Percentiles rank a stretch among this genome's conserved stretches.
phyloP scores from a whole-genome alignment of 2,329 filamentous ascomycete species.

The Epichloe amarillans region DNA sequence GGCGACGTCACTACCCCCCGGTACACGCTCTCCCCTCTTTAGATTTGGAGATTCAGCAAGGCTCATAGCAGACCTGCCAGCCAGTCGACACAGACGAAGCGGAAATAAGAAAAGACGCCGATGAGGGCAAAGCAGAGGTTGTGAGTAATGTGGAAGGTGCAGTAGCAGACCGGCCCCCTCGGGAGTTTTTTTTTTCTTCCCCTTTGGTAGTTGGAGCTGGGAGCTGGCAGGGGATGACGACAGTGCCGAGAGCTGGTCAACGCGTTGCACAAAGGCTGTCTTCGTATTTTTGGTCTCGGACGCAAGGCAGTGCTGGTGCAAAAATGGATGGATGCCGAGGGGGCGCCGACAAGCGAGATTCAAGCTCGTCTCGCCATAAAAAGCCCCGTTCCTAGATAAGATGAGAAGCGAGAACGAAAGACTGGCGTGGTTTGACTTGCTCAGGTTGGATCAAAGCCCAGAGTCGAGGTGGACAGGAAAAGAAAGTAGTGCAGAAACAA shows the following conservation, averaged over 20 bases:
- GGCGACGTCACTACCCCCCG: slow-evolving; percentile 9
- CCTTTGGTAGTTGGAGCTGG: neutral
- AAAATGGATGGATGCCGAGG: neutral
- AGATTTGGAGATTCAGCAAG: slow-evolving; percentile 16
- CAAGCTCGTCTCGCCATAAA: neutral
- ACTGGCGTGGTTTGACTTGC: neutral
- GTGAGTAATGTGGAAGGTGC: neutral
- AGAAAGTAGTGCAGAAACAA: neutral
- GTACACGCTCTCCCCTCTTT: slow-evolving; percentile 6
- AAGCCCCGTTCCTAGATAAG: neutral
- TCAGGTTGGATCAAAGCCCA: neutral
- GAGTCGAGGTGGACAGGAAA: neutral
- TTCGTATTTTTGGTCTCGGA: neutral
- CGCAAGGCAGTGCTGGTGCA: slow-evolving; percentile 1
- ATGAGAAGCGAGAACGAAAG: neutral
- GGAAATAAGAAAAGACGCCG: neutral
- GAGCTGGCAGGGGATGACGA: slow-evolving; percentile 3
- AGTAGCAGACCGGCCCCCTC: neutral
- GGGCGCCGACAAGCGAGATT: slow-evolving; percentile 1
- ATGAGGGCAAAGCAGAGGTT: neutral
- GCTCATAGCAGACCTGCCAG: slow-evolving; percentile 13
- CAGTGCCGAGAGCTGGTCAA: slow-evolving; percentile 1
- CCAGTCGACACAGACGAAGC: neutral
- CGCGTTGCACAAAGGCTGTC: neutral
- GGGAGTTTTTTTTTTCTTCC: neutral